Evolutionary conservation across 1,284 basidiomycete genomes (phyloP).

Genomic region (Trichosporon coremiiforme): DNA sequence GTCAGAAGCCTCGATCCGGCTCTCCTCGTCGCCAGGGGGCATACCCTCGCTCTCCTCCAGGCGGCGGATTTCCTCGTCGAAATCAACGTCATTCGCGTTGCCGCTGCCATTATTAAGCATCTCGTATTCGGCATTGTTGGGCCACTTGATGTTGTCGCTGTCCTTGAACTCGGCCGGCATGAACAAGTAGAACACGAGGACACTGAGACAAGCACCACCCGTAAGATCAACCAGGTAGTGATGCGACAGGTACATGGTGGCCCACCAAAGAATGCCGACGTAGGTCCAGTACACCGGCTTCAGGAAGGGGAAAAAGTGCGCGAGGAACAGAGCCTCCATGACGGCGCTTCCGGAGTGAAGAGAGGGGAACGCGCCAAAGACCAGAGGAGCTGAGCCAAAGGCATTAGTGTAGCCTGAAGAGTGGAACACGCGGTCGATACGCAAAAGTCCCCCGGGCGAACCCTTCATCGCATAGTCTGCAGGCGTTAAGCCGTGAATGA

Average conservation of each 20-base stretch:
- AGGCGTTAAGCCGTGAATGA: conserved; percentile 93
- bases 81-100: conserved; percentile 36
- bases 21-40: conserved; percentile 37
- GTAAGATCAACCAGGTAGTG: conserved; percentile 98
- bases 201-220: conserved; percentile 86
- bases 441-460: conserved; percentile 86
- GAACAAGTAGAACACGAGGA: conserved; percentile 82
- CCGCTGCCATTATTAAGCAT: conserved; percentile 33
- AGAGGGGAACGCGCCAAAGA: conserved; percentile 96
- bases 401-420: conserved; percentile 73
- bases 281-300: conserved; percentile 75
- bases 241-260: conserved; percentile 97
- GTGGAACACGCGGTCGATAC: conserved; percentile 88
- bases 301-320: conserved; percentile 88
- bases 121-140: conserved; percentile 42
- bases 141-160: conserved; percentile 60
- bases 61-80: conserved; percentile 56
- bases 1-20: conserved; percentile 25
- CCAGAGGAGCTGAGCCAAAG: conserved; percentile 86
- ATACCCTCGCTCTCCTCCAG: conserved; percentile 43
- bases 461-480: conserved; percentile 90
- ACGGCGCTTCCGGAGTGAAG: conserved; percentile 90
- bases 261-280: conserved; percentile 89
- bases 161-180: conserved; percentile 77
- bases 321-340: conserved; percentile 87